Evolutionary conservation across 805 yeast species (phyloP), one percentile per base, ranked within the genome.

Genomic region (Candida manassasensis): DNA sequence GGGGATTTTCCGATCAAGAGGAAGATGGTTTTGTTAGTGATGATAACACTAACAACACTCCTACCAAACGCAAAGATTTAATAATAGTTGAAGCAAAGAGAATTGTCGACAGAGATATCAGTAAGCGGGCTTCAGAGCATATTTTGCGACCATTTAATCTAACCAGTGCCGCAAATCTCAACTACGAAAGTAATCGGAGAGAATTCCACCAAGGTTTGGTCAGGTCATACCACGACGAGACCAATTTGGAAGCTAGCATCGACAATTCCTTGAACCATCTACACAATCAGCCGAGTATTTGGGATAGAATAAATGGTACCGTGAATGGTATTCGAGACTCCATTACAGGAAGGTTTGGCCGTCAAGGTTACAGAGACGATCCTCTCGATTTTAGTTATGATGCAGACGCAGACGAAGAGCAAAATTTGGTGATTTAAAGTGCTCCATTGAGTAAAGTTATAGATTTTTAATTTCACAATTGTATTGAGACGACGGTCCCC

Each of bases 51-150:
- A 50, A 42, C 16, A 56, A 53, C 18, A 47, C 38, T 12, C 43
- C 40, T 10, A 45, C 38, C 39, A 62, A 55, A 32, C 43, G 69
- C 21, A 47, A 49, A 21, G 71, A 65, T 29, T 40, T 66, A 32
- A 42, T 64, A 3, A 63, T 67, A 27, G 68, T 55, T 3, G 73
- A 67, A 44, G 71, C 69, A 9, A 67, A 63, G 38, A 38, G 71
- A n/a, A 61, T 63, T 3, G 52, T 65, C 4, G 47, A 57, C 27
- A 43, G 67, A 43, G 71, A 67, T 41, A 31, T 51, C 31, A 41
- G 49, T 12, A 57, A 52, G 29, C 49, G 67, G 24, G 48, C 45
- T 47, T 42, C 44, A 14, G 40, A 47, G 12, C 32, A 38, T 17
- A 44, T 36, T 18, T 42, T 59, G 29, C 44, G 69, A 8, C 52